phyloP scores from a whole-genome alignment of 2,329 filamentous ascomycete species.

The Colletotrichum somersetense region DNA sequence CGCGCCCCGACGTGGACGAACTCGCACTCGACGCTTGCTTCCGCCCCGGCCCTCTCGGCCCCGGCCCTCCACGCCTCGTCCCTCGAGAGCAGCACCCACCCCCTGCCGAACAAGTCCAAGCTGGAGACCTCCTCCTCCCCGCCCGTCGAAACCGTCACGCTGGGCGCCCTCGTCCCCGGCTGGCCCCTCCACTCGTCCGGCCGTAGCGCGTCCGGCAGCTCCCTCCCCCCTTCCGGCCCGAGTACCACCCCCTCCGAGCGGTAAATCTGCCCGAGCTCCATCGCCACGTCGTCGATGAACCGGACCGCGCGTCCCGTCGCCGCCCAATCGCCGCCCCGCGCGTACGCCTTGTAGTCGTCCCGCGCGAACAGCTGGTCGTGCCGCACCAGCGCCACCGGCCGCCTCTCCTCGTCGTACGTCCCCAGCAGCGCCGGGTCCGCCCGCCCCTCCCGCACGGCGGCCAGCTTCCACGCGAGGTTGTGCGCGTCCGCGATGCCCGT shows the following conservation, averaged over 20 bases:
- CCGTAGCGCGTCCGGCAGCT: slow-evolving; percentile 31
- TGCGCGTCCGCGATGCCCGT: slow-evolving; percentile 53
- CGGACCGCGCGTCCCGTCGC: slow-evolving; percentile 1
- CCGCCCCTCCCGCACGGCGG: slow-evolving; percentile 47
- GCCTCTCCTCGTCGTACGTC: slow-evolving; percentile 56
- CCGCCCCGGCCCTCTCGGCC: neutral
- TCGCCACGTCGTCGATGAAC: slow-evolving; percentile 13
- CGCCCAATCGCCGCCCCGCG: slow-evolving; percentile 24
- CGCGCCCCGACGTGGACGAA: neutral
- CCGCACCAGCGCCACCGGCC: slow-evolving; percentile 49
- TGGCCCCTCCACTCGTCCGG: slow-evolving; percentile 46
- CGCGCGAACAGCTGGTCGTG: slow-evolving; percentile 46
- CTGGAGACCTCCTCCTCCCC: slow-evolving; percentile 3
- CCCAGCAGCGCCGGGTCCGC: slow-evolving; percentile 47
- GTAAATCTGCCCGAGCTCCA: slow-evolving; percentile 30
- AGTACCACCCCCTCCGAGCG: slow-evolving; percentile 3
- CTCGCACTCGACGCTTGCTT: slow-evolving; percentile 1
- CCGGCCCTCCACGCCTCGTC: slow-evolving; percentile 49
- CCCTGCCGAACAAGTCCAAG: slow-evolving; percentile 26
- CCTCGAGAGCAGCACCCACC: slow-evolving; percentile 52
- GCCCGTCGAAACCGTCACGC: slow-evolving; percentile 37
- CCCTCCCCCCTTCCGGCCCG: neutral
- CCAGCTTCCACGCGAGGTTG: slow-evolving; percentile 59
- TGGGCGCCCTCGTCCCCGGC: slow-evolving; percentile 44
- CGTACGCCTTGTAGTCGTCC: slow-evolving; percentile 43